Conservation (phyloP, 148 eudicot genomes). For the Diospyros kaki region DNA sequence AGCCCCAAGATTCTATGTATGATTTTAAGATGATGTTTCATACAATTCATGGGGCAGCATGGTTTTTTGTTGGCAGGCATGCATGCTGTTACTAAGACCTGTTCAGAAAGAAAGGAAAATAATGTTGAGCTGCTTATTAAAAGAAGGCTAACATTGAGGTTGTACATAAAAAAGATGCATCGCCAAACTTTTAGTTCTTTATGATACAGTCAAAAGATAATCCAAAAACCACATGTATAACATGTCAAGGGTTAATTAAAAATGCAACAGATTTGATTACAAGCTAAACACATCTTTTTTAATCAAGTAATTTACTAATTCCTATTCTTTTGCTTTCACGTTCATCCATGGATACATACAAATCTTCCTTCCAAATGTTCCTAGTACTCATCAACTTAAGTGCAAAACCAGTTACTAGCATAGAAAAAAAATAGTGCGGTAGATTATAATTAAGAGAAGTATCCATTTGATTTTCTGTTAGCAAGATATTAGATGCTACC, state of each 20-base stretch:
- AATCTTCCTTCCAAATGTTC: not conserved
- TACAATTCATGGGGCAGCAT: too few relatives aligned
- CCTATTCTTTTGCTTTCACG: not conserved
- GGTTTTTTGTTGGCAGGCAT: too few relatives aligned
- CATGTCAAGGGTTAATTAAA: not conserved
- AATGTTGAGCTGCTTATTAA: too few relatives aligned
- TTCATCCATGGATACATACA: not conserved
- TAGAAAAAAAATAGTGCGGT: not conserved
- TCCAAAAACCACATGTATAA: not conserved
- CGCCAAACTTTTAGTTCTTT: too few relatives aligned
- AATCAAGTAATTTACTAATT: not conserved
- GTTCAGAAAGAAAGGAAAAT: too few relatives aligned
- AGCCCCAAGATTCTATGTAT: too few relatives aligned
- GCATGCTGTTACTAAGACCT: too few relatives aligned
- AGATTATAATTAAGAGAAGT: not conserved
- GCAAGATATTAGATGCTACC: constrained; percentile 34
- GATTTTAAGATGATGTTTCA: too few relatives aligned
- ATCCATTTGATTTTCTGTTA: not conserved
- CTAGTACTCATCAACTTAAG: not conserved
- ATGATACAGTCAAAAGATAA: too few relatives aligned
- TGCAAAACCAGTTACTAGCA: not conserved
- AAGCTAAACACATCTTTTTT: not conserved
- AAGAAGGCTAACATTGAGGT: too few relatives aligned
- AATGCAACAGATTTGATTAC: not conserved
- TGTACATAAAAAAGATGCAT: too few relatives aligned